A percentile compares a stretch with the other conserved stretches of the same genome.
phyloP scores from a whole-genome alignment of 2,329 filamentous ascomycete species.

The Akanthomyces muscarius region DNA sequence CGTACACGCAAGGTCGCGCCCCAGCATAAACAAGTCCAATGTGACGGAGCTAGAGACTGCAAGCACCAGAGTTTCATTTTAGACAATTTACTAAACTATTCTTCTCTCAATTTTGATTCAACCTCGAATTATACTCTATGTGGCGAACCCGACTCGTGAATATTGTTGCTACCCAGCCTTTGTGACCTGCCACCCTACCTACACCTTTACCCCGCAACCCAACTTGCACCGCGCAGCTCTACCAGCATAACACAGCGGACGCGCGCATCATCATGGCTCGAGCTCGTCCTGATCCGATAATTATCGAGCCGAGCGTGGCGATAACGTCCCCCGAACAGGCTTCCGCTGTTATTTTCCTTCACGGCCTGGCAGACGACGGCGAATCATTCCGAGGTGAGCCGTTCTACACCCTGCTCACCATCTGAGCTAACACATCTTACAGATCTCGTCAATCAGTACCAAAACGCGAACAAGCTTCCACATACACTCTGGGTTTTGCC shows the following conservation, averaged over 20 bases:
- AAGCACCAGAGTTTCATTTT: too few relatives aligned
- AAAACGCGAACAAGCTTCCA: neutral
- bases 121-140: too few relatives aligned
- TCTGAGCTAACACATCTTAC: neutral
- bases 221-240: too few relatives aligned
- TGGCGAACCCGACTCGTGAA: too few relatives aligned
- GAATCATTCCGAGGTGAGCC: conserved; percentile 1
- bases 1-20: too few relatives aligned
- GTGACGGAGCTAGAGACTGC: too few relatives aligned
- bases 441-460: conserved; percentile 3
- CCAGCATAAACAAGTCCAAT: too few relatives aligned
- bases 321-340: neutral
- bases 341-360: conserved; percentile 6
- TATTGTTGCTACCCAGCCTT: too few relatives aligned
- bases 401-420: too few relatives aligned
- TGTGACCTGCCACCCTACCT: neutral
- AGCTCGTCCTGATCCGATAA: neutral
- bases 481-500: neutral
- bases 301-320: neutral
- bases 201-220: neutral
- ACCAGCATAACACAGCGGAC: neutral
- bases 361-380: conserved; percentile 5
- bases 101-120: too few relatives aligned
- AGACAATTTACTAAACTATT: too few relatives aligned
- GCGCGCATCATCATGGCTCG: neutral